These are phyloP conservation scores for Beauveria sp. DNA, from an alignment of 2,329 filamentous ascomycete species.

Conservation along the genomic window DNA sequence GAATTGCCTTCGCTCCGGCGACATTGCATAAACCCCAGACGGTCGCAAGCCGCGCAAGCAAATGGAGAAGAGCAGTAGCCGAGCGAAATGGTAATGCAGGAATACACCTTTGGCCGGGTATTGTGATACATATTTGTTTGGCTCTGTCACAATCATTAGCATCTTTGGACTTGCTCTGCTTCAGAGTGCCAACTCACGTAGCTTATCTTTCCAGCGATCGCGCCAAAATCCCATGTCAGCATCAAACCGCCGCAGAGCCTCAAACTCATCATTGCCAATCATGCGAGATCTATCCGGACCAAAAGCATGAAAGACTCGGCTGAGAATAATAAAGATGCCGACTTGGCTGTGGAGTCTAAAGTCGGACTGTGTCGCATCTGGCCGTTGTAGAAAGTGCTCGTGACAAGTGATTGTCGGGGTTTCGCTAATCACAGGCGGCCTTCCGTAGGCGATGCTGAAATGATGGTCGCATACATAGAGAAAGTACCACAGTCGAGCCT, in stretches of 20 bases:
- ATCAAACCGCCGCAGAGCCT: conserved; percentile 21
- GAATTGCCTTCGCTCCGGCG: conserved; percentile 35
- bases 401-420: conserved; percentile 49
- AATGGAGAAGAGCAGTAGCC: conserved; percentile 41
- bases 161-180: not conserved
- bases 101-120: conserved; percentile 43
- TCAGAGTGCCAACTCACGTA: conserved; percentile 18
- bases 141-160: conserved; percentile 24
- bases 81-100: conserved; percentile 43
- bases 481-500: conserved; percentile 54
- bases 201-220: conserved; percentile 27
- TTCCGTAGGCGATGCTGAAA: conserved; percentile 53
- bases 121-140: conserved; percentile 36
- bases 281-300: conserved; percentile 42
- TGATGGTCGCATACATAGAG: conserved; percentile 61
- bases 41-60: conserved; percentile 31
- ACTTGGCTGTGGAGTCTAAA: conserved; percentile 52
- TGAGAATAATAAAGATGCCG: conserved; percentile 51
- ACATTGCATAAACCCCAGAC: conserved; percentile 32
- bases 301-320: conserved; percentile 50
- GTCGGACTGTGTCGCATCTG: conserved; percentile 45
- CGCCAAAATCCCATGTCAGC: conserved; percentile 29
- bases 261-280: conserved; percentile 27
- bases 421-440: conserved; percentile 53
- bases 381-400: conserved; percentile 43